Evolutionary conservation across 2,329 filamentous ascomycete species (phyloP).

Genomic region (Aspergillus sp.): DNA sequence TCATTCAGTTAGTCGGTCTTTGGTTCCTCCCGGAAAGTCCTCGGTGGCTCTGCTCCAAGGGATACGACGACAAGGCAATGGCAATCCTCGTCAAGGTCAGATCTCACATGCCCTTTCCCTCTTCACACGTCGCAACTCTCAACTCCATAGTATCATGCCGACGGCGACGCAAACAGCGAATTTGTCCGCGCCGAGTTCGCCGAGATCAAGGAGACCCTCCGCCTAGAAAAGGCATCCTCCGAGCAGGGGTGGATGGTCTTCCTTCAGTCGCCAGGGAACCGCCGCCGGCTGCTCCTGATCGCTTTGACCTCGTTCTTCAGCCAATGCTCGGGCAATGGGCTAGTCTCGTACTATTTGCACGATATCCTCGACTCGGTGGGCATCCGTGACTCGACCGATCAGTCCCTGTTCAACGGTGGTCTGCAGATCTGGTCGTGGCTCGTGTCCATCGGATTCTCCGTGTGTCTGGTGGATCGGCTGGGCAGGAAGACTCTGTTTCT

Average conservation of each 20-base stretch:
- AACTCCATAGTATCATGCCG: no score
- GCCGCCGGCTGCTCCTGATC: constrained; percentile 11
- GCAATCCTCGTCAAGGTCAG: not conserved
- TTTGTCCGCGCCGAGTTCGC: no score
- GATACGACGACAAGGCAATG: not conserved
- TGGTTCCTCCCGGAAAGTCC: constrained; percentile 12
- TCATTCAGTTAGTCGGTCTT: constrained; percentile 12
- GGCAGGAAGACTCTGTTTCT: constrained; percentile 13
- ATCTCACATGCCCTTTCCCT: no score
- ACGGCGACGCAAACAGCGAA: no score
- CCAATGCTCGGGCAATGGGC: constrained; percentile 14
- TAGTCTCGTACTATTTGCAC: constrained; percentile 30
- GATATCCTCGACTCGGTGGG: constrained; percentile 32
- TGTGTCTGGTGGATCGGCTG: constrained; percentile 9
- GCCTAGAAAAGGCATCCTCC: no score
- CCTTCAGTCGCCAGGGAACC: constrained; percentile 16
- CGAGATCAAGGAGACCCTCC: no score
- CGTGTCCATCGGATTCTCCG: constrained; percentile 26
- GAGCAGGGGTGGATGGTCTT: constrained; percentile 10
- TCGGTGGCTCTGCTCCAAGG: constrained; percentile 7
- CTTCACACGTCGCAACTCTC: no score
- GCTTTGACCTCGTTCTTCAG: constrained; percentile 10
- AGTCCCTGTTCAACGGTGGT: constrained; percentile 23
- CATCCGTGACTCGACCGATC: constrained; percentile 12
- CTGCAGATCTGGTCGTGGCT: constrained; percentile 15